Base-by-base conservation (phyloP, 2,329 filamentous ascomycete genomes). In the Penicillium sp. region DNA sequence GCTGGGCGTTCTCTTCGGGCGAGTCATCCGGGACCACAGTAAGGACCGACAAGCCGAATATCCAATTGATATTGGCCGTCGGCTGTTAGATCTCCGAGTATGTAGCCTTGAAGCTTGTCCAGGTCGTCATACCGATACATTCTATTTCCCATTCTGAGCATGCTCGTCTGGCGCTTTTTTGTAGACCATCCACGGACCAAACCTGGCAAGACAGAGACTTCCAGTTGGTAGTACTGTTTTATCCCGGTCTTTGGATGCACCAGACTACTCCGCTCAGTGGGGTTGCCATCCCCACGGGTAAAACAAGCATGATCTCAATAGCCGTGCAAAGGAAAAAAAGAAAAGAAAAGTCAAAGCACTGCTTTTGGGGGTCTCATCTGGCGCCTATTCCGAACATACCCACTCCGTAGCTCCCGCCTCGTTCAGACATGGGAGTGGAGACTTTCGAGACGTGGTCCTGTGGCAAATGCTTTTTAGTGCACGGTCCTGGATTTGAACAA, bases 371-470 rank as follows among this genome's bases (percentile, higher is more conserved):
- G 52, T 54, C 46, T 70, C 56, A 72, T 63, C 69, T 66, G 51
- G 69, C 68, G 42, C 70, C 68, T 39, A 72, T 69, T 38, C 70
- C 71, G 60, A 69, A 71, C 67, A 72, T 72, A 46, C 69, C 69
- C 35, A 72, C 66, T 42, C 68, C 68, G 44, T 72, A 72, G 49
- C 65, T 71, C 24, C 69, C 66, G 37, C 66, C 57, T 42, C 70
- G 57, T 52, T 73, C 69, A 37, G 64, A 64, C 32, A 71, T 58
- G 18, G 64, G 61, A 31, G 68, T 65, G 31, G 69, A 64, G 24
- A 69, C 63, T 46, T 67, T 71, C 28, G 67, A 61, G 39, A 70
- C 61, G 47, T 71, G 68, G 42, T 72, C 70, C 69, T 73, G 50
- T 47, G 44, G n/a, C 6, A 14, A 3, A n/a, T 20, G 23, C 22